Base-by-base conservation (phyloP, 1,284 basidiomycete species). In the Mixia osmundae region DNA sequence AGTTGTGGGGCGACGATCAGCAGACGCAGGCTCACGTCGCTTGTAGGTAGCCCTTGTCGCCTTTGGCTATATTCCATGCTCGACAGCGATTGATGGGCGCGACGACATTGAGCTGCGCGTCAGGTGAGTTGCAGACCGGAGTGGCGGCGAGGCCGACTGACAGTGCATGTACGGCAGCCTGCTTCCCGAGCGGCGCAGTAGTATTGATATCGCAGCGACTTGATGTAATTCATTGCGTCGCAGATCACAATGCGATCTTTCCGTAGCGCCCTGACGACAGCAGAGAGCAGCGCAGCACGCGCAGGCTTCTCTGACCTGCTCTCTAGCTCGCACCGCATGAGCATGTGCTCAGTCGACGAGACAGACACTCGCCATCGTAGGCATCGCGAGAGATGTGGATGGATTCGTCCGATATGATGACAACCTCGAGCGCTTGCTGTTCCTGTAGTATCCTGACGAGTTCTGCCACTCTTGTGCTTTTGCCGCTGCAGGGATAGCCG, bases 151-250 rank as follows among this genome's bases (percentile, higher is more conserved):
- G 16, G 30, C 37, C 18, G 19, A 25, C 78, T 54, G 54, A 89
- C 82, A 35, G 87, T 94, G 52, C 76, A 79, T 5, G 79, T 72
- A 19, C 85, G 64, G 23, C 83, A 62, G 47, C 76, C 77, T 41
- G 74, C 67, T 54, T 95, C 89, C 31, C 85, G 63, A 3, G 85
- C 85, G 0, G 80, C 79, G 52, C 87, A 95, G 58, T 94, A 94
- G 59, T 95, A 74, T 58, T 97, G 89, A 56, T 97, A 97, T 25
- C 89, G 69, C 52, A 85, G 94, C 1, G 59, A 65, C 55, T 97
- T 95, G 65, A 95, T 95, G 57, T 97, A 94, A 52, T 94, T 89
- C 46, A 79, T 68, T 5, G 74, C 71, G 49, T 97, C 89, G 39
- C 87, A 68, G 44, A 97, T 77, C 35, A 89, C 66, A 47, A 94